phyloP scores from a whole-genome alignment of 352 stramenopile genomes.

The Thraustochytrium striatum region DNA sequence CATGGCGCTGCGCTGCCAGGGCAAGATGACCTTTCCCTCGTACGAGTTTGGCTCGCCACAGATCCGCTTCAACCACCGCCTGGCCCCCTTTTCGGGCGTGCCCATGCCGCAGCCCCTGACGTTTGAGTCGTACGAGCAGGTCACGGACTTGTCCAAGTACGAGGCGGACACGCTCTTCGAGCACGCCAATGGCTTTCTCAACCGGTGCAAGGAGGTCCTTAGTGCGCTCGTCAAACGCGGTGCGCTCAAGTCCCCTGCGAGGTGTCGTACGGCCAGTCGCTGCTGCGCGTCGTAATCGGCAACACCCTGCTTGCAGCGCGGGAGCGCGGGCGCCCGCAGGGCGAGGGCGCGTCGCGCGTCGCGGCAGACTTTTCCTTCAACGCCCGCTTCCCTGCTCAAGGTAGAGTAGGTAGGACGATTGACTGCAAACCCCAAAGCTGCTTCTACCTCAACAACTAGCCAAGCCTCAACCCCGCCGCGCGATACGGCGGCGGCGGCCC shows the following conservation, averaged over 20 bases:
- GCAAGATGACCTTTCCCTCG: neutral
- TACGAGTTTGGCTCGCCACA: slow-evolving; percentile 25
- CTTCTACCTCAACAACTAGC: no score
- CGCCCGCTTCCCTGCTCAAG: no score
- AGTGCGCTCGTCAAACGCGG: neutral
- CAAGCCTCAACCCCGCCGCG: no score
- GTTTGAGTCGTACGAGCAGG: neutral
- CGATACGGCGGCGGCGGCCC: no score
- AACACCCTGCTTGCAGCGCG: slow-evolving; percentile 9
- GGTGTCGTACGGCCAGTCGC: neutral
- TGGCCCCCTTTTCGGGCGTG: neutral
- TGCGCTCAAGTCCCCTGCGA: neutral
- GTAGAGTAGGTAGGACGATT: no score
- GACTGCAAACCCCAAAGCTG: no score
- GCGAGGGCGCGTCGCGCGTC: neutral
- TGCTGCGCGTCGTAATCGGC: slow-evolving; percentile 30
- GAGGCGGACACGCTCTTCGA: neutral
- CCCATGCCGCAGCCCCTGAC: neutral
- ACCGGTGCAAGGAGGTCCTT: neutral
- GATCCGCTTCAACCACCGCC: slow-evolving; percentile 38
- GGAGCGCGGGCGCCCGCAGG: neutral
- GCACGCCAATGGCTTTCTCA: slow-evolving; percentile 8
- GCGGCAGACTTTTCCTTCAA: neutral
- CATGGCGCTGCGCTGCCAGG: slow-evolving; percentile 1
- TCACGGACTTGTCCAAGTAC: slow-evolving; percentile 28